Evolutionary conservation across 1,284 basidiomycete species (phyloP).

Genomic region (Xanthoconium separans): DNA sequence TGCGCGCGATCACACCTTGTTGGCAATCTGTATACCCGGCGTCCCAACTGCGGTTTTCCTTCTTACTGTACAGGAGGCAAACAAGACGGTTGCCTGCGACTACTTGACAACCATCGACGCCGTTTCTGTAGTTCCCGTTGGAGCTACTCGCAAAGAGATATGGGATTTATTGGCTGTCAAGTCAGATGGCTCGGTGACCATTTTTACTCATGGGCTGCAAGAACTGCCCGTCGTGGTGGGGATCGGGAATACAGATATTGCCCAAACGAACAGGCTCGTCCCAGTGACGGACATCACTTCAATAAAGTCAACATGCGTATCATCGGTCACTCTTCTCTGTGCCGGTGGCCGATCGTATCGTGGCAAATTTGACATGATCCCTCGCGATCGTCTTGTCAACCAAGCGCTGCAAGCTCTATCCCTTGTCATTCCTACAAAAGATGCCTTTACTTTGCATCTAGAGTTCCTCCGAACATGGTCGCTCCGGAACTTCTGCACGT

Average conservation of each 20-base stretch:
- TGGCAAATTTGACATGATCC: conserved; percentile 49
- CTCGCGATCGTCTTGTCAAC: conserved; percentile 51
- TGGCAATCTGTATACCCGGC: conserved; percentile 57
- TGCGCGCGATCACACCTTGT: conserved; percentile 44
- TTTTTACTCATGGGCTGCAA: conserved; percentile 61
- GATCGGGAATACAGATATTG: conserved; percentile 16
- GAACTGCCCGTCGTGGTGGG: conserved; percentile 43
- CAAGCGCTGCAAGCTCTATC: conserved; percentile 64
- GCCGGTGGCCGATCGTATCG: conserved; percentile 47
- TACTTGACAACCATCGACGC: conserved; percentile 44
- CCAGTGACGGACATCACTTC: conserved; percentile 35
- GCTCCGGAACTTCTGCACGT: conserved; percentile 37
- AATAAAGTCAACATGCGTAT: conserved; percentile 43
- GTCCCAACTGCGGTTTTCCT: conserved; percentile 51
- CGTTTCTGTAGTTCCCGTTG: conserved; percentile 55
- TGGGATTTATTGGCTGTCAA: conserved; percentile 70
- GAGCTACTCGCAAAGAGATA: conserved; percentile 58
- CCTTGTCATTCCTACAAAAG: conserved; percentile 53
- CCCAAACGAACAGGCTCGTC: conserved; percentile 13
- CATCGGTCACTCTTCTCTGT: conserved; percentile 47
- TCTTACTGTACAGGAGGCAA: conserved; percentile 38
- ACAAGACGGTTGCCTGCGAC: conserved; percentile 40
- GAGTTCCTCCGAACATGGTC: conserved; percentile 61
- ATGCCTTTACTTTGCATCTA: conserved; percentile 56
- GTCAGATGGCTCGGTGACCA: conserved; percentile 46